phyloP scores from a whole-genome alignment of 169 alveolate genomes.

The Cryptosporidium canis region DNA sequence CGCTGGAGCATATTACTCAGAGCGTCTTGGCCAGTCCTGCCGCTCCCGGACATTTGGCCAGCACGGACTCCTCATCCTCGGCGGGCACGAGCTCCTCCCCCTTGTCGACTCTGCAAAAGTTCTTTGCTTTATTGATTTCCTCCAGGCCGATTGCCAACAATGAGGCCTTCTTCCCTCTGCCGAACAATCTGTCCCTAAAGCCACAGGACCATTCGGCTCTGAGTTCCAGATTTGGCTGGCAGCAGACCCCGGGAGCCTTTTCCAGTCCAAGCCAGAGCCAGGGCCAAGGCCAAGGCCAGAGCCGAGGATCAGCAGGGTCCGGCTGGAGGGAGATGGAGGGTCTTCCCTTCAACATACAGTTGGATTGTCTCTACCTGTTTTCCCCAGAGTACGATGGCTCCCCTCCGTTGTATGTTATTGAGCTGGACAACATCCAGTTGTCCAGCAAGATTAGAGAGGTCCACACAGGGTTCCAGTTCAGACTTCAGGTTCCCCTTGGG shows the following conservation, averaged over 20 bases:
- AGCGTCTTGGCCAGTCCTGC: not conserved
- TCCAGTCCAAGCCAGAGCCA: not conserved
- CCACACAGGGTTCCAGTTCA: conserved; percentile 58
- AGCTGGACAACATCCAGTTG: conserved; percentile 54
- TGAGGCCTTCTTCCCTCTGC: conserved; percentile 68
- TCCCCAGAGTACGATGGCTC: conserved; percentile 66
- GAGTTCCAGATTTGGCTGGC: not conserved
- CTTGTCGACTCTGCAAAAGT: conserved; percentile 10
- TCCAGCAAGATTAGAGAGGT: conserved; percentile 64
- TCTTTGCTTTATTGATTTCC: conserved; percentile 49
- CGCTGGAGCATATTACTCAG: not conserved
- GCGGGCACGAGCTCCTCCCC: not conserved
- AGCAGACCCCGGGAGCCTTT: too few relatives aligned
- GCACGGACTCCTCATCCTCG: not conserved
- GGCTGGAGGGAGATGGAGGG: not conserved
- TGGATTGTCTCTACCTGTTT: conserved; percentile 46
- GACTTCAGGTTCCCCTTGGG: conserved; percentile 53
- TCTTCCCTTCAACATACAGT: conserved; percentile 41
- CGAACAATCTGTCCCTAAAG: conserved; percentile 41
- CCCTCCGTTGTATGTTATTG: conserved; percentile 48
- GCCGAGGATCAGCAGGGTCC: not conserved
- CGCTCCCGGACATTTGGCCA: not conserved
- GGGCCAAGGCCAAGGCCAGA: not conserved
- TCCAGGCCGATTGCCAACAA: conserved; percentile 69
- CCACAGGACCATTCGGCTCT: not conserved